phyloP scores from a whole-genome alignment of 768 basidiomycete species.

The Termitomyces sp. region DNA sequence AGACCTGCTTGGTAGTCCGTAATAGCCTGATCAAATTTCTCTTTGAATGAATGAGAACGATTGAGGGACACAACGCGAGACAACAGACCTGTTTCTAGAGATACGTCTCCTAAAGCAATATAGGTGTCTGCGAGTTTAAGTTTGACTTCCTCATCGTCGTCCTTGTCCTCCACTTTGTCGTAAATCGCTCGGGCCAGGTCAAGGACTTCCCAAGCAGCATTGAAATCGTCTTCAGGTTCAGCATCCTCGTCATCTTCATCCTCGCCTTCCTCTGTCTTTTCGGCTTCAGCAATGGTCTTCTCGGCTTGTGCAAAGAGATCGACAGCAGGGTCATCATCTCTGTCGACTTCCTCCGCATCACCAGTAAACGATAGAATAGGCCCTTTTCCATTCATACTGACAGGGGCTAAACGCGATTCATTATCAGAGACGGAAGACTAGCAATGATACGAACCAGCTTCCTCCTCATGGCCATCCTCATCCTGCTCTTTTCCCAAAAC shows the following conservation, averaged over 20 bases:
- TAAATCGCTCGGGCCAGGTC: conserved; percentile 90
- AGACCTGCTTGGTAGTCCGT: conserved; percentile 80
- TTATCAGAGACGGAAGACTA: conserved; percentile 5
- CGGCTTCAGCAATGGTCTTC: conserved; percentile 38
- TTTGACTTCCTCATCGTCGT: conserved; percentile 54
- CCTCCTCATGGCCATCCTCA: conserved; percentile 43
- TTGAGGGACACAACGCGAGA: background rate
- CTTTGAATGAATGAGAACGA: conserved; percentile 32
- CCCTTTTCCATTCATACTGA: conserved; percentile 34
- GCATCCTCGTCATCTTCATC: conserved; percentile 61
- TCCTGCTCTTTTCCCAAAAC: conserved; percentile 89
- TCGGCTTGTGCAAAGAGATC: conserved; percentile 60
- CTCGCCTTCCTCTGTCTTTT: conserved; percentile 41
- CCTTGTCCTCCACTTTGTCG: conserved; percentile 50
- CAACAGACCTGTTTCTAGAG: conserved; percentile 85
- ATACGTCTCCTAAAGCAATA: conserved; percentile 91
- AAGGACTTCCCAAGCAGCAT: conserved; percentile 96
- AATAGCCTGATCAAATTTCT: conserved; percentile 95
- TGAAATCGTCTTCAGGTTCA: conserved; percentile 95
- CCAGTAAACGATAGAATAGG: conserved; percentile 78
- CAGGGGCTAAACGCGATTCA: conserved; percentile 18
- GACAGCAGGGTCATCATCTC: conserved; percentile 45
- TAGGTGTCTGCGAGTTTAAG: conserved; percentile 90
- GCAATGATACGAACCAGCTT: conserved; percentile 25
- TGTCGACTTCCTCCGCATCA: conserved; percentile 61